A percentile compares a stretch with the other conserved stretches of the same genome.
phyloP scores from a whole-genome alignment of 2,329 filamentous ascomycete genomes.

The Sarocladium brachiariae region DNA sequence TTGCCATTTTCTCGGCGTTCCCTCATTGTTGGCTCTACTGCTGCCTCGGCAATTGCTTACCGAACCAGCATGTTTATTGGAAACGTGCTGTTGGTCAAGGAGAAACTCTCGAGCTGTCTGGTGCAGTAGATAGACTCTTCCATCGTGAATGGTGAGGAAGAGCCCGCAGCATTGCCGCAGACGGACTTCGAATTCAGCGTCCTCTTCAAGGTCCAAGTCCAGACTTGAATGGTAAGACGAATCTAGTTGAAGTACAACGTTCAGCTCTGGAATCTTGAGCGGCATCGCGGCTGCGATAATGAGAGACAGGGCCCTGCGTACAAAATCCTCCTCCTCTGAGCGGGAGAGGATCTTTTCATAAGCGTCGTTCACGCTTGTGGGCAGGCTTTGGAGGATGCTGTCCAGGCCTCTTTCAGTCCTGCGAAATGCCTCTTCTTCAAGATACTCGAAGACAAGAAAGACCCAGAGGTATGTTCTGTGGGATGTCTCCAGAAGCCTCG shows the following conservation, averaged over 20 bases:
- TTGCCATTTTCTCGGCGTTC: not conserved
- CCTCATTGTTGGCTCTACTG: too few species aligned
- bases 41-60: too few species aligned
- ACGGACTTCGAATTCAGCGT: conserved; percentile 10
- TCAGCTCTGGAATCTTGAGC: conserved; percentile 18
- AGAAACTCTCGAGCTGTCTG: conserved; percentile 26
- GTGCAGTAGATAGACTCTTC: conserved; percentile 22
- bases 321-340: conserved; percentile 5
- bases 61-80: not conserved
- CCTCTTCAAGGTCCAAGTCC: conserved; percentile 9
- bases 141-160: conserved; percentile 21
- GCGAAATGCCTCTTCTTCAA: conserved; percentile 12
- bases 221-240: conserved; percentile 8
- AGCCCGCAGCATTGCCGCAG: conserved; percentile 24
- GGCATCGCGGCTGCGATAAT: conserved; percentile 19
- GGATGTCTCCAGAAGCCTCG: conserved; percentile 13
- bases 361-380: conserved; percentile 17
- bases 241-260: conserved; percentile 14
- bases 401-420: conserved; percentile 11
- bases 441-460: conserved; percentile 15
- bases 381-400: conserved; percentile 13
- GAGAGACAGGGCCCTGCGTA: conserved; percentile 17
- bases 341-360: conserved; percentile 20
- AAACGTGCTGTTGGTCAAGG: not conserved
- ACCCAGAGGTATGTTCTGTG: conserved; percentile 21